Conservation (phyloP, 2,329 filamentous ascomycete genomes). For the Tolypocladium amazonense region DNA sequence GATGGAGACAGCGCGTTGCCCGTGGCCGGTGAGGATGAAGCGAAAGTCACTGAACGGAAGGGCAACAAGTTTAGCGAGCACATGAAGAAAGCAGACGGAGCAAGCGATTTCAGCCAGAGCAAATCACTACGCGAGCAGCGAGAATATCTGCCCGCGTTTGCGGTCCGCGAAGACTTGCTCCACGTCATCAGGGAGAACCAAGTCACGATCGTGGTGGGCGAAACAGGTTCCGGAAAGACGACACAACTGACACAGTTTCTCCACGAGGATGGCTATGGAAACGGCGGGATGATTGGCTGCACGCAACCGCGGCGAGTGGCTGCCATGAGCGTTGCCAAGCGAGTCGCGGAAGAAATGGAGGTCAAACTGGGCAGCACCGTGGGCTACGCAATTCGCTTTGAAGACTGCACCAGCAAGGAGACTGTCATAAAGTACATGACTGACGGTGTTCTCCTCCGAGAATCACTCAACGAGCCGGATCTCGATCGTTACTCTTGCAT, state of each 20-base stretch:
- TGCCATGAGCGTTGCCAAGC: slow-evolving; percentile 97
- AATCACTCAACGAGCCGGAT: slow-evolving; percentile 86
- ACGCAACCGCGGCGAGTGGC: slow-evolving; percentile 94
- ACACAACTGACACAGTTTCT: slow-evolving; percentile 96
- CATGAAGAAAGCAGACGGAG: slow-evolving; percentile 75
- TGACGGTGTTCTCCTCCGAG: slow-evolving; percentile 85
- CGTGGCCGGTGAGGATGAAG: slow-evolving; percentile 59
- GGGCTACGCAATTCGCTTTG: slow-evolving; percentile 95
- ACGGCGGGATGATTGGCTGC: slow-evolving; percentile 83
- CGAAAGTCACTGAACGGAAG: slow-evolving; percentile 36
- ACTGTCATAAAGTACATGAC: slow-evolving; percentile 99
- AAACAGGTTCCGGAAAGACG: slow-evolving; percentile 96
- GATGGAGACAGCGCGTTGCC: slow-evolving; percentile 84
- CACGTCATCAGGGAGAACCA: slow-evolving; percentile 94
- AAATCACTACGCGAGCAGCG: slow-evolving; percentile 86
- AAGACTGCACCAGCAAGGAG: slow-evolving; percentile 93
- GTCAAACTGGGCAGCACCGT: slow-evolving; percentile 79
- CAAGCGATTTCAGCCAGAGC: slow-evolving; percentile 86
- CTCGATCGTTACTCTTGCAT: slow-evolving; percentile 95
- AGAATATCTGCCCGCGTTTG: slow-evolving; percentile 90
- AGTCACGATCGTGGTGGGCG: slow-evolving; percentile 90
- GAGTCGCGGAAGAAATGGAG: slow-evolving; percentile 97
- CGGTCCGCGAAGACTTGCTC: slow-evolving; percentile 84
- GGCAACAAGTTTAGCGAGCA: slow-evolving; percentile 77
- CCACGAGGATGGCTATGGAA: slow-evolving; percentile 88